phyloP scores from a whole-genome alignment of 2,329 filamentous ascomycete genomes.

The Arthrobotrys conoides region DNA sequence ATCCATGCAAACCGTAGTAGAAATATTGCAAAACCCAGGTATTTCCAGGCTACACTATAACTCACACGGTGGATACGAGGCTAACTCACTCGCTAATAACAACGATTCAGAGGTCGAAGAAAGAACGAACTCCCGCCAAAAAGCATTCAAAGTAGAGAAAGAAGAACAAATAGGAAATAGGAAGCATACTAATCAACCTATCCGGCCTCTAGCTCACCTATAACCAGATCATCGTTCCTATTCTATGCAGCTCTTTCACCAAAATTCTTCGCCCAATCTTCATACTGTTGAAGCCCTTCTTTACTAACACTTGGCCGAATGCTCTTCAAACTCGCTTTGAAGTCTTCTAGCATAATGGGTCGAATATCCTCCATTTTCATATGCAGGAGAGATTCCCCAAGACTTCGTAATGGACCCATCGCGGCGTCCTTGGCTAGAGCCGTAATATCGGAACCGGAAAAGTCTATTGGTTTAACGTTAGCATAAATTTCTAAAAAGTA shows the following conservation, averaged over 20 bases:
- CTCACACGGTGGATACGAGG: not conserved
- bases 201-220: constrained; percentile 43
- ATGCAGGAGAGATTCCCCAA: constrained; percentile 88
- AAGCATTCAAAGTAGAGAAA: constrained; percentile 25
- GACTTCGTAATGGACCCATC: constrained; percentile 91
- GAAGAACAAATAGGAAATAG: constrained; percentile 58
- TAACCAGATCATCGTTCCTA: not conserved
- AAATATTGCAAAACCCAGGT: not conserved
- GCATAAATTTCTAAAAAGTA: not conserved
- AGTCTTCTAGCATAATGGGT: constrained; percentile 85
- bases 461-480: constrained; percentile 73
- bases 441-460: constrained; percentile 96
- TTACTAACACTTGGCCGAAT: constrained; percentile 93
- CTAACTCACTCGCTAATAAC: constrained; percentile 20
- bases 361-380: constrained; percentile 96
- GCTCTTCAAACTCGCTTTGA: constrained; percentile 83
- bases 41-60: not conserved
- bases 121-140: constrained; percentile 52
- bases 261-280: constrained; percentile 94
- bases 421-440: constrained; percentile 96
- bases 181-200: constrained; percentile 28
- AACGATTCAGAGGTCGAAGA: constrained; percentile 61
- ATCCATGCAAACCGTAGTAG: not conserved
- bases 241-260: constrained; percentile 77
- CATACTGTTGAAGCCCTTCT: constrained; percentile 86